These are phyloP conservation scores for Ulota crispa DNA, from an alignment of 225 moss, liverwort and hornwort genomes.

Conservation along the genomic window DNA sequence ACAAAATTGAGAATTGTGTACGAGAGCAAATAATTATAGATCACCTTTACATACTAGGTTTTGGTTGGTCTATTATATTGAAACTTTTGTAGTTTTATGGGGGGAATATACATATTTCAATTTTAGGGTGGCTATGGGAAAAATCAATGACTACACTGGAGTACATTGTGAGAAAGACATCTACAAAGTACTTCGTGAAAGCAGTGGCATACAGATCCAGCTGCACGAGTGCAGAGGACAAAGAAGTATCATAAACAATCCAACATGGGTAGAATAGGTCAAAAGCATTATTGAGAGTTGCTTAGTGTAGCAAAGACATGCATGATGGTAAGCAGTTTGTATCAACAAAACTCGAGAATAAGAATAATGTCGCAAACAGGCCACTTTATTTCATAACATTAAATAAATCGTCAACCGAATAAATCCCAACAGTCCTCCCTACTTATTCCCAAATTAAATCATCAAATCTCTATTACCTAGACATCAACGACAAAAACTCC, in stretches of 20 bases:
- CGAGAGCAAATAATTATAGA: too few species aligned
- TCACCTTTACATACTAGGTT: too few species aligned
- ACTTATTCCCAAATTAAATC: conserved; percentile 28
- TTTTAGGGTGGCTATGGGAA: background rate
- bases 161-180: too few species aligned
- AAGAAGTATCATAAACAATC: background rate
- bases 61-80: too few species aligned
- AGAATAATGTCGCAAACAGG: background rate
- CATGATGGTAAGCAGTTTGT: background rate
- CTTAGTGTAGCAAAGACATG: background rate
- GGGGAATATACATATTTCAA: too few species aligned
- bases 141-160: too few species aligned
- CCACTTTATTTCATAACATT: conserved; percentile 27
- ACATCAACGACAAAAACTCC: background rate
- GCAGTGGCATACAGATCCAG: background rate
- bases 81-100: too few species aligned
- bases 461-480: conserved; percentile 9
- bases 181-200: background rate
- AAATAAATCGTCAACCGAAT: conserved; percentile 18
- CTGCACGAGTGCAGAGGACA: background rate
- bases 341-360: background rate
- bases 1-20: too few species aligned
- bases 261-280: background rate
- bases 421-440: conserved; percentile 13
- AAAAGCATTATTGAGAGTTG: background rate